Evolutionary conservation across 345 rosid species (phyloP).

Genomic region (Laguncularia racemosa): DNA sequence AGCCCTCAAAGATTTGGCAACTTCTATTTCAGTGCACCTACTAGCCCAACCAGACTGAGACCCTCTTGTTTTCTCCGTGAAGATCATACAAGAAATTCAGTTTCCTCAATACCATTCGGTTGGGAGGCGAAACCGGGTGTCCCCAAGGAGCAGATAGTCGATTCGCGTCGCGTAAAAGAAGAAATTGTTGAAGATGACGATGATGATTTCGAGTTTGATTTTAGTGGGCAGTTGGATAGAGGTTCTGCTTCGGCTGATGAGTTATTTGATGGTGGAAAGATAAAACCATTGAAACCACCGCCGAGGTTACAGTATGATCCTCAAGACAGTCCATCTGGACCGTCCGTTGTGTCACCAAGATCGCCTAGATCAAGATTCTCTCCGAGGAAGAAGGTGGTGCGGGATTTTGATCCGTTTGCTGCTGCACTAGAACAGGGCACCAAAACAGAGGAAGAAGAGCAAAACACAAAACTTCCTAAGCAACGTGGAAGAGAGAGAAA

Average conservation of each 20-base stretch:
- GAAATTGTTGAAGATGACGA: conserved; percentile 20
- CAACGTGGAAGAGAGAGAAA: conserved; percentile 28
- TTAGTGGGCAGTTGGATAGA: conserved; percentile 67
- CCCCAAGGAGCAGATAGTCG: conserved; percentile 15
- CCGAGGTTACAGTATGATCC: conserved; percentile 17
- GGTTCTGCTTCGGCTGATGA: conserved; percentile 78
- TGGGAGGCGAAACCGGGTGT: conserved; percentile 44
- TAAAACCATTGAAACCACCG: conserved; percentile 53
- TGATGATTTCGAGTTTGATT: conserved; percentile 68
- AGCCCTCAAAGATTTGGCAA: conserved; percentile 72
- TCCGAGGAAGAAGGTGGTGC: conserved; percentile 6
- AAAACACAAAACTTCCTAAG: not conserved
- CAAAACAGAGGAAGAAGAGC: conserved; percentile 8
- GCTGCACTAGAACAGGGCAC: conserved; percentile 31
- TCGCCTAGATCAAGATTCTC: conserved; percentile 28
- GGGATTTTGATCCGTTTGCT: conserved; percentile 27
- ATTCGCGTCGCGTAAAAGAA: not conserved
- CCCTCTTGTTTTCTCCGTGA: conserved; percentile 12
- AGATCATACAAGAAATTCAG: conserved; percentile 13
- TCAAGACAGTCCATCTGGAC: conserved; percentile 10
- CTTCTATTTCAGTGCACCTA: conserved; percentile 53
- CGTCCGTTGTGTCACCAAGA: conserved; percentile 33
- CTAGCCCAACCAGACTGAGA: conserved; percentile 50
- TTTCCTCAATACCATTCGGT: conserved; percentile 24
- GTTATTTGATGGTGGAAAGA: conserved; percentile 83